Base-by-base conservation (phyloP, 2,329 filamentous ascomycete genomes). In the Hypoxylon sp. region DNA sequence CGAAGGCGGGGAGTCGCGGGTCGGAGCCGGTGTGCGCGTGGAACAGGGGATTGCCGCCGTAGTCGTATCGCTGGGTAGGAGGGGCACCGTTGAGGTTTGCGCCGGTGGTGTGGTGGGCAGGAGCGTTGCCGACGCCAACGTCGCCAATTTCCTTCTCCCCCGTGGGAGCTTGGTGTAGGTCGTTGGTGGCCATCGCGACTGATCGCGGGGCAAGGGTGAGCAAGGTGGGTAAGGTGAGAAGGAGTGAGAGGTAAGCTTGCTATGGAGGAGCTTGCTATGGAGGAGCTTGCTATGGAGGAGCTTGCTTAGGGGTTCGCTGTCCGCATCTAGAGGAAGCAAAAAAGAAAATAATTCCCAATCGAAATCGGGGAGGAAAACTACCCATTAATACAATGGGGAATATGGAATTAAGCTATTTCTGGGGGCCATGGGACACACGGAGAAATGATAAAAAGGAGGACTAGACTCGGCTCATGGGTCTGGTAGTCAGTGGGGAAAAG, bases 1-100 rank as follows among this genome's bases (percentile, higher is more conserved):
- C 90, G 73, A 91, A 91, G 71, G 90, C 85, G 53, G 85, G 82
- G 46, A 88, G 74, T 7, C 79, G 75, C 8, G 72, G 68, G 15
- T 78, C 78, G 10, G 65, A 56, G 39, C 74, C 74, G 5, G 74
- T 62, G 68, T 79, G 77, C 26, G 74, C 67, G 56, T 77, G 73
- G 54, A 72, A 76, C 50, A 79, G 75, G 7, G 80, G 80, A 72
- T 82, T 81, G 68, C 73, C 74, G 57, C 77, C 76, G 59, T 76
- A 78, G 65, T 78, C 74, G 63, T 74, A 74, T 22, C 72, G 73
- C 48, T 73, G 71, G 26, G 65, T 52, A 30, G 73, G 59, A 52
- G 64, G 54, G 56, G 20, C 50, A 32, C 68, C 67, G 41, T 71
- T 69, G 58, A 59, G 6, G 32, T 65, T 59, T 6, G 62, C 48